phyloP scores from a whole-genome alignment of 2,329 filamentous ascomycete species.

The Metarhizium humberi region DNA sequence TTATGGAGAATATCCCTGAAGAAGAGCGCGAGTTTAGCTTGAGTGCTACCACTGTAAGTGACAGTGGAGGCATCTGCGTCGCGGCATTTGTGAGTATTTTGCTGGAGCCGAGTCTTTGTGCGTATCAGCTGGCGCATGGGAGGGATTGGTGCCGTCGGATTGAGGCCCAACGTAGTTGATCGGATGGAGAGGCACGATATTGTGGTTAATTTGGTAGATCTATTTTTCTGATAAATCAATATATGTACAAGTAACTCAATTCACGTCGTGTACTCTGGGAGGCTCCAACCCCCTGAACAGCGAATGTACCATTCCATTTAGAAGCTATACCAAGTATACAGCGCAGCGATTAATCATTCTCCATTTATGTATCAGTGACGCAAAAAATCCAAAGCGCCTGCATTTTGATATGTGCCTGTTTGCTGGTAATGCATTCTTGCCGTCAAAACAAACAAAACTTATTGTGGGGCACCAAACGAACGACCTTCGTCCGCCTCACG shows the following conservation, averaged over 20 bases:
- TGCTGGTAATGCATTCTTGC: no score
- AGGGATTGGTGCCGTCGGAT: slow-evolving; percentile 62
- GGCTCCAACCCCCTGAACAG: no score
- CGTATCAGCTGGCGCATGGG: slow-evolving; percentile 75
- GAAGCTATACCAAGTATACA: no score
- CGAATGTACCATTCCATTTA: no score
- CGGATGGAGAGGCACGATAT: not conserved
- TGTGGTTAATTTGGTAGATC: not conserved
- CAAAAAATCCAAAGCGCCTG: no score
- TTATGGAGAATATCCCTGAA: slow-evolving; percentile 69
- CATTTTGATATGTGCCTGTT: no score
- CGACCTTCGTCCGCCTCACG: no score
- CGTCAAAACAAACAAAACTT: no score
- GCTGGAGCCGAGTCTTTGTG: slow-evolving; percentile 73
- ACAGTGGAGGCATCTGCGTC: slow-evolving; percentile 82
- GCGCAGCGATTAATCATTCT: no score
- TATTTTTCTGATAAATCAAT: not conserved
- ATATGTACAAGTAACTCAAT: not conserved
- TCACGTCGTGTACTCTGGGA: not conserved
- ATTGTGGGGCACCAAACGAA: no score
- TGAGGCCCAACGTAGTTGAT: slow-evolving; percentile 19
- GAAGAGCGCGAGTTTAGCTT: slow-evolving; percentile 86
- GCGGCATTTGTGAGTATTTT: slow-evolving; percentile 77
- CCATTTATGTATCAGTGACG: no score
- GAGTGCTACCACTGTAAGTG: slow-evolving; percentile 82